These are phyloP conservation scores for Collybia mongolica DNA, from an alignment of 768 basidiomycete species.

Conservation along the genomic window DNA sequence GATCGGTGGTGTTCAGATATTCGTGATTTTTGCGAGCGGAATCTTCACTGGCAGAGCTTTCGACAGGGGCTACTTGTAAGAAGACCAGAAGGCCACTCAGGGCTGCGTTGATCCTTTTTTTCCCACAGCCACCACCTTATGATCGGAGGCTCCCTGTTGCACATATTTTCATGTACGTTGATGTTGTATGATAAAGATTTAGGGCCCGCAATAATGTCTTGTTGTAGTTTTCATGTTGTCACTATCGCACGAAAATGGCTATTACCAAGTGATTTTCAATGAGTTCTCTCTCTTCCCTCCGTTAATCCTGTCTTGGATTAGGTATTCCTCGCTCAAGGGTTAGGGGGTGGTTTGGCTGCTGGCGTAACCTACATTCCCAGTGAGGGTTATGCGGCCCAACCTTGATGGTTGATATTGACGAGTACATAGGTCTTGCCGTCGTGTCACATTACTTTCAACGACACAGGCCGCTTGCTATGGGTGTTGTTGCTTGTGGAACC, in stretches of 20 bases:
- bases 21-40: constrained; percentile 46
- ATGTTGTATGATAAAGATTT: constrained; percentile 3
- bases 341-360: constrained; percentile 40
- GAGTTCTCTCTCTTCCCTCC: background rate
- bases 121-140: constrained; percentile 20
- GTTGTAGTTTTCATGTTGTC: constrained; percentile 32
- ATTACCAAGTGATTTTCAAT: constrained; percentile 28
- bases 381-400: background rate
- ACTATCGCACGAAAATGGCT: constrained; percentile 28
- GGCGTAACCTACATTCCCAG: constrained; percentile 45
- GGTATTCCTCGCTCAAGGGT: constrained; percentile 43
- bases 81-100: background rate
- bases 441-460: constrained; percentile 44
- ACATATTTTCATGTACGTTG: constrained; percentile 24
- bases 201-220: background rate
- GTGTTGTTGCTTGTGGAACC: constrained; percentile 42
- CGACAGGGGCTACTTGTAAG: constrained; percentile 53
- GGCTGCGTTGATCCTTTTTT: background rate
- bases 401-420: too few relatives aligned
- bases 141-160: constrained; percentile 16
- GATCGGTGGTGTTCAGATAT: constrained; percentile 55
- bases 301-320: constrained; percentile 10
- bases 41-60: constrained; percentile 45
- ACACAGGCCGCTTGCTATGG: constrained; percentile 42
- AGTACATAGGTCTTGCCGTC: constrained; percentile 26